Percentiles rank a stretch among this genome's conserved stretches.
phyloP scores from a whole-genome alignment of 2,329 filamentous ascomycete species.

The Fusarium sp. region DNA sequence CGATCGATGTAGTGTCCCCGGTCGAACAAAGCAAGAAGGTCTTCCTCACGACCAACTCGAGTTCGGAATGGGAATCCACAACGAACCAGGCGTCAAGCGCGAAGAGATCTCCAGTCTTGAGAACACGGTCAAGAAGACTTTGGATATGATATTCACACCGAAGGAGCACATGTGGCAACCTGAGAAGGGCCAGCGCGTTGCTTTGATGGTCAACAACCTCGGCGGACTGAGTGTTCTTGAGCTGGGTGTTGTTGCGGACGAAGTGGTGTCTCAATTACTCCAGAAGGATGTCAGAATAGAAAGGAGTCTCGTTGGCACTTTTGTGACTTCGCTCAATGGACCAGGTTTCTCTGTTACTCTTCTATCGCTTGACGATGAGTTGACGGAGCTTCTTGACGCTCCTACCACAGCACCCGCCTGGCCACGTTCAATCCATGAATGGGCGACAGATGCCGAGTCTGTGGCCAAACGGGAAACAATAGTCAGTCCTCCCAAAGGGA shows the following conservation, averaged over 20 bases:
- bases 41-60: constrained; percentile 63
- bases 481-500: neutral
- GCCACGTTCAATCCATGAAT: neutral
- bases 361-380: constrained; percentile 36
- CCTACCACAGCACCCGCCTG: neutral
- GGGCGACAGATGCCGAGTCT: neutral
- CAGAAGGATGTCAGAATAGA: neutral
- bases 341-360: constrained; percentile 7
- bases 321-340: neutral
- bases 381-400: neutral
- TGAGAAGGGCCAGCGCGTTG: neutral
- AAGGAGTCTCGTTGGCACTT: neutral
- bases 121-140: neutral
- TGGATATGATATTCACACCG: neutral
- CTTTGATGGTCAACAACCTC: neutral
- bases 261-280: neutral
- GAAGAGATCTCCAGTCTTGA: neutral
- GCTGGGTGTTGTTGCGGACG: neutral
- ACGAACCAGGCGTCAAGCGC: constrained; percentile 64
- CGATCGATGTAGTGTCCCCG: constrained; percentile 70
- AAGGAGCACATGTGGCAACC: neutral
- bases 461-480: neutral
- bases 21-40: constrained; percentile 59
- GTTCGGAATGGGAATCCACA: constrained; percentile 74
- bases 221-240: neutral